Evolutionary conservation across 2,329 filamentous ascomycete genomes (phyloP), one percentile per base, ranked within the genome.

Genomic region (Cryphonectria nitschkei): DNA sequence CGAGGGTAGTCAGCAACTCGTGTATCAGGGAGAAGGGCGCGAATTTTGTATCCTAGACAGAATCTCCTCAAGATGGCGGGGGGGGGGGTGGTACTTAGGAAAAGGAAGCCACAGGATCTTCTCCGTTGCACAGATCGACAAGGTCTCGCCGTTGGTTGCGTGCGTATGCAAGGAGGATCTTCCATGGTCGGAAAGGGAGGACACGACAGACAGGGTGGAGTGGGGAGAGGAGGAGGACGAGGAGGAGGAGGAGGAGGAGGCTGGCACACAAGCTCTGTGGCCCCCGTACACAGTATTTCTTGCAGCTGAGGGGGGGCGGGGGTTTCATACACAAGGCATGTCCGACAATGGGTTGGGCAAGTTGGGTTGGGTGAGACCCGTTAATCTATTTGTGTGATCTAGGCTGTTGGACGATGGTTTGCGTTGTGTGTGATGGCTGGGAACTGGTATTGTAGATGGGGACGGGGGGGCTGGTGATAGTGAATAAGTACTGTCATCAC

Each of bases 261-360:
- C 50, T 63, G 54, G 56, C 58, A 61, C 58, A 61, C 26, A 39
- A 14, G 13, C 26, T 29, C 22, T 60, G 5, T 19, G 13, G 58
- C 9, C 19, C 19, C 7, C 2, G 52, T 52, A 29, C 26, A 56
- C 52, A 32, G 19, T 63, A 37, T 16, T 66, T 34, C 3, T 50
- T 67, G 46, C 46, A 22, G 43, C 46, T 50, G 46, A 39, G 14
- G 37, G 32, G n/a, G 9, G 9, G 9, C 2, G 9, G 2, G 37
- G 37, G 37, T 13, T 13, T 39, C 50, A 68, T 34, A 43, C 70
- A 70, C 71, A 56, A 50, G 32, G 37, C 14, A 61, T 46, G 68
- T 61, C 39, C 65, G 62, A 70, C 65, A 66, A 29, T 70, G 68
- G 71, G 68, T 68, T 70, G 71, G 66, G 68, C 65, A 54, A 68